These are phyloP conservation scores for Globisporangium okanoganense DNA, from an alignment of 352 stramenopile species.

Conservation along the genomic window DNA sequence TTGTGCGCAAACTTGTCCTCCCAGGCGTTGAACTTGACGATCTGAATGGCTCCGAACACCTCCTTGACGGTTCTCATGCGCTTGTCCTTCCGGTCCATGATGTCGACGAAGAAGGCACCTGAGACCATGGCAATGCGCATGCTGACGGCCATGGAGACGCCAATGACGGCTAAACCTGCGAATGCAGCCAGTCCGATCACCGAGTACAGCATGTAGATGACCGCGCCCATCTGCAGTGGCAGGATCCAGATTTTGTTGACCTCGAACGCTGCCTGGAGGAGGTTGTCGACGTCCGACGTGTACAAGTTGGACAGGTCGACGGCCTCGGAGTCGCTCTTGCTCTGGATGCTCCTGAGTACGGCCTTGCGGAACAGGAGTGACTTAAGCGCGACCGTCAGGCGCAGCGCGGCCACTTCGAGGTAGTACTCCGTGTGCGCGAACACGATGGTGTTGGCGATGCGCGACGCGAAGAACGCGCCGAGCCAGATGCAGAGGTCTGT, in stretches of 20 bases:
- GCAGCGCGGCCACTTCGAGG: slow-evolving; percentile 26
- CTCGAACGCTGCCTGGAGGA: slow-evolving; percentile 40
- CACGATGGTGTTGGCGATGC: slow-evolving; percentile 27
- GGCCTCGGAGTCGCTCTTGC: slow-evolving; percentile 15
- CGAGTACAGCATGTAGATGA: slow-evolving; percentile 35
- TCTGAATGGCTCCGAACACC: slow-evolving; percentile 88
- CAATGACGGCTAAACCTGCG: slow-evolving; percentile 39
- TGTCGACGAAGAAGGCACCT: slow-evolving; percentile 41
- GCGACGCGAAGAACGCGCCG: slow-evolving; percentile 34
- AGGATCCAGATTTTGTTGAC: slow-evolving; percentile 62
- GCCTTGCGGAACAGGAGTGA: slow-evolving; percentile 41
- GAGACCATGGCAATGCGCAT: slow-evolving; percentile 43
- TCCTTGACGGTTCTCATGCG: slow-evolving; percentile 91
- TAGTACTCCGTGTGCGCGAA: slow-evolving; percentile 22
- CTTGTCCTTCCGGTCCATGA: slow-evolving; percentile 86
- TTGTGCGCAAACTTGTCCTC: slow-evolving; percentile 68
- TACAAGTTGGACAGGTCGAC: slow-evolving; percentile 92
- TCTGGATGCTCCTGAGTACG: slow-evolving; percentile 21
- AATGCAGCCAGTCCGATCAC: slow-evolving; percentile 37
- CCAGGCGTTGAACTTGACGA: slow-evolving; percentile 95
- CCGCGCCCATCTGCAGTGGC: slow-evolving; percentile 32
- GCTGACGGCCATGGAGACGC: slow-evolving; percentile 28
- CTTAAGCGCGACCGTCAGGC: slow-evolving; percentile 32
- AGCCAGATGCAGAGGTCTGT: slow-evolving; percentile 27
- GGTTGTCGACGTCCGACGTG: slow-evolving; percentile 80